phyloP scores from a whole-genome alignment of 2,329 filamentous ascomycete species.

The Exophiala lecanii-corni region DNA sequence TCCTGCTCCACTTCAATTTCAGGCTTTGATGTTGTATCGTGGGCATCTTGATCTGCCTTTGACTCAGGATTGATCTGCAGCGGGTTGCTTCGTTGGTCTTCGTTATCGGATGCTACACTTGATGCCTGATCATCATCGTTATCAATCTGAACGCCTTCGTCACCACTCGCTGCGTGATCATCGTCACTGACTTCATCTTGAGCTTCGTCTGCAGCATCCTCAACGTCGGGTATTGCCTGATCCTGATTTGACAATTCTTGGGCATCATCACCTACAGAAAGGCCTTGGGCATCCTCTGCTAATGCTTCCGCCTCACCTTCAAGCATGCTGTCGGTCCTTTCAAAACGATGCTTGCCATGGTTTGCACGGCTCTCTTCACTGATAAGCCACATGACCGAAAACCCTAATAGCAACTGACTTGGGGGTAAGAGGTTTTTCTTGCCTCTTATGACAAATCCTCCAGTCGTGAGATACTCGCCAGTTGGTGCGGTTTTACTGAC shows the following conservation, averaged over 20 bases:
- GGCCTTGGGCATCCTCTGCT: constrained; percentile 19
- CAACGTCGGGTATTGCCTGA: constrained; percentile 26
- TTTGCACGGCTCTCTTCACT: constrained; percentile 80
- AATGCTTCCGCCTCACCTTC: constrained; percentile 26
- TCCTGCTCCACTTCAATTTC: constrained; percentile 19
- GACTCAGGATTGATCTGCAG: constrained; percentile 17
- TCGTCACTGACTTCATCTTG: constrained; percentile 29
- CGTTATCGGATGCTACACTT: constrained; percentile 18
- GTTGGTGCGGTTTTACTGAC: constrained; percentile 78
- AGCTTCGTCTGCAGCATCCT: constrained; percentile 28
- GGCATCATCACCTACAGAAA: constrained; percentile 25
- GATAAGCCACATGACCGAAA: constrained; percentile 81
- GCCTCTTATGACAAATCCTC: constrained; percentile 75
- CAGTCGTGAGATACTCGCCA: constrained; percentile 74
- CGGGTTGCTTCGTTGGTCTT: not conserved
- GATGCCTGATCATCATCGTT: constrained; percentile 21
- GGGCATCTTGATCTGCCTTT: constrained; percentile 34
- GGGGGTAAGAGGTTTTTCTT: constrained; percentile 90
- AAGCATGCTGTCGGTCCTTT: constrained; percentile 29
- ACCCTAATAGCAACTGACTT: constrained; percentile 78
- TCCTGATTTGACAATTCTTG: constrained; percentile 28
- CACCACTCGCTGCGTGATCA: constrained; percentile 31
- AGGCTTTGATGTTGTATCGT: constrained; percentile 7
- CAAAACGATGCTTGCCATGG: constrained; percentile 69
- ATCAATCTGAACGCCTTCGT: constrained; percentile 22